Conservation (phyloP, 2,329 filamentous ascomycete species). For the Verticillium longisporum region DNA sequence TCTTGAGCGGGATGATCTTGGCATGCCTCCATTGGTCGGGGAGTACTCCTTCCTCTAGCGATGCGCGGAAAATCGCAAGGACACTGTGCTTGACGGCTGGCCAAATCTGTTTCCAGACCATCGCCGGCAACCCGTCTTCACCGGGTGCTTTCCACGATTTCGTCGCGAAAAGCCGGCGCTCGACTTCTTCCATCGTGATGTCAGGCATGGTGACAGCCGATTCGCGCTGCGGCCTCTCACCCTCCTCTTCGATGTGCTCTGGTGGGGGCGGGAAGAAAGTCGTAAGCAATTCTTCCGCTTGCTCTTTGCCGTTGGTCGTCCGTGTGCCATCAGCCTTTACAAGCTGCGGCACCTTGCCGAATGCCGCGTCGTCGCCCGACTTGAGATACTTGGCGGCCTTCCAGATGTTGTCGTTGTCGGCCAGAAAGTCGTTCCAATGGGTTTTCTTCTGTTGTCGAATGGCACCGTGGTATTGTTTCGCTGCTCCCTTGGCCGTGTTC, state of each 20-base stretch:
- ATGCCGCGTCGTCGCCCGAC: conserved; percentile 12
- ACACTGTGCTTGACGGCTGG: conserved; percentile 8
- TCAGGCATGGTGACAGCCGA: conserved; percentile 1
- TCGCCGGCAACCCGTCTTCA: conserved; percentile 10
- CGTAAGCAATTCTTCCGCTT: conserved; percentile 12
- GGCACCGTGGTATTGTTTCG: conserved; percentile 17
- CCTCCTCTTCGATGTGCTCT: conserved; percentile 11
- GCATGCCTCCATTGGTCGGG: neutral
- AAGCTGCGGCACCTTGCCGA: conserved; percentile 16
- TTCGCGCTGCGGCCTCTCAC: conserved; percentile 8
- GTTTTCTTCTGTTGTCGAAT: conserved; percentile 17
- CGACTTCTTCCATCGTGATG: conserved; percentile 14
- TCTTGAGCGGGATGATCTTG: conserved; percentile 22
- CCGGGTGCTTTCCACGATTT: conserved; percentile 14
- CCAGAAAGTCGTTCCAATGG: conserved; percentile 19
- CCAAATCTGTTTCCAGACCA: conserved; percentile 12
- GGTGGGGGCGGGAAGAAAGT: conserved; percentile 13
- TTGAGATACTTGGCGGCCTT: conserved; percentile 20
- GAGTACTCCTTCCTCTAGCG: neutral
- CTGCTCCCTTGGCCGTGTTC: conserved; percentile 12
- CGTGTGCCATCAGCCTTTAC: conserved; percentile 9
- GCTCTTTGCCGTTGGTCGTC: conserved; percentile 8
- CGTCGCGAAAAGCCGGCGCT: conserved; percentile 10
- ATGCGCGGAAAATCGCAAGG: conserved; percentile 10
- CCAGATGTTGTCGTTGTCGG: conserved; percentile 19